Evolutionary conservation across 805 yeast genomes (phyloP).

Genomic region (Groenewaldozyma salmanticensis): DNA sequence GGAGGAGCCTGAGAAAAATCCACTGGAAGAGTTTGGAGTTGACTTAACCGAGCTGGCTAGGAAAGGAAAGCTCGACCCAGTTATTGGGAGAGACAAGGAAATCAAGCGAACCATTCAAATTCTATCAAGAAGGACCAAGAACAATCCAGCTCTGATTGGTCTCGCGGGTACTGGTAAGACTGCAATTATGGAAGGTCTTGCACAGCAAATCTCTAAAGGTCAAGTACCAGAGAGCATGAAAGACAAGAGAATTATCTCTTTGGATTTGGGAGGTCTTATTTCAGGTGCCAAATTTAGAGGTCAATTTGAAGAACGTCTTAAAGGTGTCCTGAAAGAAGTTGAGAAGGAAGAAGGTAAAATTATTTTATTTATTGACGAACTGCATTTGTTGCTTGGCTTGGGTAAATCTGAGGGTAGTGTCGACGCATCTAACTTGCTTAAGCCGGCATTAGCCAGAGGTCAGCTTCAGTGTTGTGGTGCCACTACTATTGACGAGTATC

Average conservation of each 20-base stretch:
- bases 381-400: slow-evolving; percentile 78
- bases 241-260: slow-evolving; percentile 68
- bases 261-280: slow-evolving; percentile 81
- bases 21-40: slow-evolving; percentile 75
- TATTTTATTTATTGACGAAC: slow-evolving; percentile 81
- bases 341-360: slow-evolving; percentile 68
- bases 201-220: slow-evolving; percentile 82
- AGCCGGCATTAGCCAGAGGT: slow-evolving; percentile 92
- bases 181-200: slow-evolving; percentile 92
- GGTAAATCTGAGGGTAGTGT: slow-evolving; percentile 94
- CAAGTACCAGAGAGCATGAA: slow-evolving; percentile 95
- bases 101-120: slow-evolving; percentile 89
- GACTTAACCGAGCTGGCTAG: slow-evolving; percentile 80
- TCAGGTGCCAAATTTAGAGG: slow-evolving; percentile 96
- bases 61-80: slow-evolving; percentile 91
- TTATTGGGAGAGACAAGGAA: slow-evolving; percentile 94
- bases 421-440: slow-evolving; percentile 87
- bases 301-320: slow-evolving; percentile 87
- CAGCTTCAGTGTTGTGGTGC: slow-evolving; percentile 92
- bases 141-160: slow-evolving; percentile 91
- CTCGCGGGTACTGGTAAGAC: slow-evolving; percentile 98
- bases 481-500: slow-evolving; percentile 86
- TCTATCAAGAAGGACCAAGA: slow-evolving; percentile 83
- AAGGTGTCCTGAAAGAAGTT: slow-evolving; percentile 70
- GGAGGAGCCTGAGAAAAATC: slow-evolving; percentile 37